Conservation (phyloP, 225 moss, liverwort and hornwort species). For the Antitrichia curtipendula region DNA sequence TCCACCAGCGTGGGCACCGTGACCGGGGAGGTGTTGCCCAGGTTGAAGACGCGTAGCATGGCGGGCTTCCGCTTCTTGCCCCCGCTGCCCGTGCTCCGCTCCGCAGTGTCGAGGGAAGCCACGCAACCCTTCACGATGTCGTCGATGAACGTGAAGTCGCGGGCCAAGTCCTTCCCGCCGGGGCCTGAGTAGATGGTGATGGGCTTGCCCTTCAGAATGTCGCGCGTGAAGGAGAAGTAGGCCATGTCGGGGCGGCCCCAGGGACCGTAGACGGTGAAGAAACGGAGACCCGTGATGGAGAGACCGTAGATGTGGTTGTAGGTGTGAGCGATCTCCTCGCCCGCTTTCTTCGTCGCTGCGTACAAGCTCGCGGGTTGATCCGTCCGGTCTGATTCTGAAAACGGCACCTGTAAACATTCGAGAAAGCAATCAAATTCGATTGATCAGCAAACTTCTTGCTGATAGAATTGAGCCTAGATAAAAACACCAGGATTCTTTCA, state of each 20-base stretch:
- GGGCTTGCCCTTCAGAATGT: slow-evolving; percentile 15
- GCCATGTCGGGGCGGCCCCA: slow-evolving; percentile 45
- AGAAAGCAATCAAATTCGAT: background rate
- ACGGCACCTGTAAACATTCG: slow-evolving; percentile 10
- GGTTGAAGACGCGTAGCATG: slow-evolving; percentile 26
- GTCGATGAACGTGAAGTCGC: slow-evolving; percentile 41
- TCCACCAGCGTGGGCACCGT: slow-evolving; percentile 23
- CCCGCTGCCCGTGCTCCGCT: slow-evolving; percentile 18
- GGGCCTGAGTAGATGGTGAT: slow-evolving; percentile 22
- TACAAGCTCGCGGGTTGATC: slow-evolving; percentile 31
- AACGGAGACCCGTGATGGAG: slow-evolving; percentile 29
- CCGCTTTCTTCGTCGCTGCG: slow-evolving; percentile 36
- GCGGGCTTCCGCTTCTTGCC: slow-evolving; percentile 24
- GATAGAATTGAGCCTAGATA: too few species aligned
- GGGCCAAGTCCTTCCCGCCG: slow-evolving; percentile 16
- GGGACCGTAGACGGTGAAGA: slow-evolving; percentile 39
- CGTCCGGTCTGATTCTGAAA: slow-evolving; percentile 20
- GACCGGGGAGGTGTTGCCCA: slow-evolving; percentile 31
- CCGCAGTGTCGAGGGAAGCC: slow-evolving; percentile 26
- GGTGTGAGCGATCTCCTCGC: slow-evolving; percentile 33
- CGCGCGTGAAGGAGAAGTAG: slow-evolving; percentile 38
- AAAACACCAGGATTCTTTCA: background rate
- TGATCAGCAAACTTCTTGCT: background rate
- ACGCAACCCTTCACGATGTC: slow-evolving; percentile 38
- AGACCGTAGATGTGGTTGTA: slow-evolving; percentile 36